Base-by-base conservation (phyloP, 345 rosid species). In the Syzygium aromaticum region DNA sequence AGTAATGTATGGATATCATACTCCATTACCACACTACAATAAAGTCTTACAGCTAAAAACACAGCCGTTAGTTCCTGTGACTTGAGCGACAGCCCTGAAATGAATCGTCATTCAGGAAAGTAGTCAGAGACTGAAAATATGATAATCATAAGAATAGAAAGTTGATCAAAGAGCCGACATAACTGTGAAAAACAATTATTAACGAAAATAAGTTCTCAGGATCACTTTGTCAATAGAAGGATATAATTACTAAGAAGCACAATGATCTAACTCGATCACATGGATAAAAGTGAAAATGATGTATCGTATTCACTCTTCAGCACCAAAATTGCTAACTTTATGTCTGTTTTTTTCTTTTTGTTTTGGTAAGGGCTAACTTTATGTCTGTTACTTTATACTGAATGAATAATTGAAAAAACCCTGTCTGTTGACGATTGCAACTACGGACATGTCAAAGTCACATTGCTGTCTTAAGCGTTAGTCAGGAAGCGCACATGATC, bases 21-120 rank as follows among this genome's bases (percentile, higher is more conserved):
- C 89, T 98, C 99, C 99, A 98, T 98, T n/a, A 96, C 98, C 88
- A 98, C 91, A 92, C 99, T 98, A 73, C 99, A 98, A 89, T 96
- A 96, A 87, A 98, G 87, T 91, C 99, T 95, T 38, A 94, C 97
- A 67, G 97, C 96, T 88, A 98, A 86, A 91, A 98, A 98, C 33
- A 98, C 89, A 25, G 99, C 99, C 23, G 99, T 98, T 83, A 98
- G 91, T 88, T 98, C 99, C 90, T 98, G 99, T 56, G 97, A 94
- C 87, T 95, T 98, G 89, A 98, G 92, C 16, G 99, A 98, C 85
- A 98, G 89, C 86, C 99, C 99, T 98, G 95, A 89, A 90, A 73
- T 73, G 15, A 73, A 73, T 19, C 82, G 21, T 38, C 82, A 38
- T 52, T 38, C 92, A 85, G 30, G n/a, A 77, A 89, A 57, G 25